phyloP scores from a whole-genome alignment of 257 asterid species.

The Forsythia viridissima region DNA sequence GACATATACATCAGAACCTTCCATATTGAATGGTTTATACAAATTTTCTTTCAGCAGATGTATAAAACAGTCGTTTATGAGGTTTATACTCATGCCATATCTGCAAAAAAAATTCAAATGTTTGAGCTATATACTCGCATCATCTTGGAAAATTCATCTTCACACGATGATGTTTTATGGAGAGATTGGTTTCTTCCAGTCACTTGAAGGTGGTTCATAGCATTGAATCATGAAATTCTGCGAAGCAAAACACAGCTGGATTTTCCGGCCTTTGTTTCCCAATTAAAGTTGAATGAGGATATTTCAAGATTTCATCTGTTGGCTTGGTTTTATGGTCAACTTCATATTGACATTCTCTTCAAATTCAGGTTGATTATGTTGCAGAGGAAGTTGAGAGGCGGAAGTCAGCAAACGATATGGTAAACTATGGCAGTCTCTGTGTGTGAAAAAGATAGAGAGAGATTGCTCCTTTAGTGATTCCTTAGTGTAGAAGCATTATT shows the following conservation, averaged over 20 bases:
- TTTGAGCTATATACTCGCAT: not conserved
- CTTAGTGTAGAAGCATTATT: not conserved
- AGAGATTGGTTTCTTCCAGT: too few species aligned
- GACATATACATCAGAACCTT: too few species aligned
- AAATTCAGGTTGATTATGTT: conserved; percentile 78
- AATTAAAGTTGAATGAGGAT: not conserved
- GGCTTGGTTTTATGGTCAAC: not conserved
- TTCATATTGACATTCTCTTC: not conserved
- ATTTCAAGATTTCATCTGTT: not conserved
- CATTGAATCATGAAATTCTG: too few species aligned
- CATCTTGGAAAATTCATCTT: too few species aligned
- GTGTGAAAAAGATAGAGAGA: not conserved
- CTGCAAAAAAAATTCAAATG: not conserved
- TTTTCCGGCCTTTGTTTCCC: too few species aligned
- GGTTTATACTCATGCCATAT: too few species aligned
- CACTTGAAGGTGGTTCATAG: too few species aligned
- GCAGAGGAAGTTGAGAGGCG: conserved; percentile 86
- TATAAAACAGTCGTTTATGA: too few species aligned
- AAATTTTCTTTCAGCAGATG: too few species aligned
- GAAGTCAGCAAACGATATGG: conserved; percentile 75
- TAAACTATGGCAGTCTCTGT: conserved; percentile 28
- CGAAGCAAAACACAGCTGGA: too few species aligned
- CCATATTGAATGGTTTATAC: too few species aligned
- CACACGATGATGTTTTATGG: too few species aligned
- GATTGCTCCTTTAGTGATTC: not conserved